Conservation (phyloP, 108 stramenopile genomes). For the Cyclotella atomus region DNA sequence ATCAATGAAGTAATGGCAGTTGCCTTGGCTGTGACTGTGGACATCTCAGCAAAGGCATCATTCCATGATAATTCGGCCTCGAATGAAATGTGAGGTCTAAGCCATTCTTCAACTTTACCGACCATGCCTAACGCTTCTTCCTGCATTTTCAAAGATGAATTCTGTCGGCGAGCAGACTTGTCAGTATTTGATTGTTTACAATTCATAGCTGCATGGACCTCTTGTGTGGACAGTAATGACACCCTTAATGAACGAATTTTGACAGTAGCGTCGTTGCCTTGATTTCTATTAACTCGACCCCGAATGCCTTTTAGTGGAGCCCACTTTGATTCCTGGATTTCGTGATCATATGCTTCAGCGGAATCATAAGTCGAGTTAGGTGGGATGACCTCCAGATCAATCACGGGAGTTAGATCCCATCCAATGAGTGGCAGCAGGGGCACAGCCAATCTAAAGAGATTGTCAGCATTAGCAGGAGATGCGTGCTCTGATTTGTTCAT, state of each 20-base stretch:
- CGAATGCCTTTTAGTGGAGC: constrained; percentile 9
- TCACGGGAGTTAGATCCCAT: constrained; percentile 54
- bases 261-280: constrained; percentile 13
- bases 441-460: constrained; percentile 52
- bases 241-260: constrained; percentile 52
- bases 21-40: constrained; percentile 45
- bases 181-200: background rate
- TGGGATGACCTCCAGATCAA: constrained; percentile 55
- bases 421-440: constrained; percentile 52
- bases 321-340: constrained; percentile 1
- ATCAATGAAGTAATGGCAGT: constrained; percentile 48
- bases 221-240: constrained; percentile 47
- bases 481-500: background rate
- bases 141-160: constrained; percentile 23
- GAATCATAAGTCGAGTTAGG: background rate
- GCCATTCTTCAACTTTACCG: constrained; percentile 47
- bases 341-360: background rate
- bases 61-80: constrained; percentile 48
- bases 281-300: constrained; percentile 4
- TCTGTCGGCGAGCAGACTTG: background rate
- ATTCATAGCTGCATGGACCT: constrained; percentile 38
- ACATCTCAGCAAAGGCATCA: background rate
- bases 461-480: constrained; percentile 20
- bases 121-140: constrained; percentile 48
- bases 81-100: constrained; percentile 51